Base-by-base conservation (phyloP, 2,329 filamentous ascomycete genomes). In the Raffaelea ambrosiae region DNA sequence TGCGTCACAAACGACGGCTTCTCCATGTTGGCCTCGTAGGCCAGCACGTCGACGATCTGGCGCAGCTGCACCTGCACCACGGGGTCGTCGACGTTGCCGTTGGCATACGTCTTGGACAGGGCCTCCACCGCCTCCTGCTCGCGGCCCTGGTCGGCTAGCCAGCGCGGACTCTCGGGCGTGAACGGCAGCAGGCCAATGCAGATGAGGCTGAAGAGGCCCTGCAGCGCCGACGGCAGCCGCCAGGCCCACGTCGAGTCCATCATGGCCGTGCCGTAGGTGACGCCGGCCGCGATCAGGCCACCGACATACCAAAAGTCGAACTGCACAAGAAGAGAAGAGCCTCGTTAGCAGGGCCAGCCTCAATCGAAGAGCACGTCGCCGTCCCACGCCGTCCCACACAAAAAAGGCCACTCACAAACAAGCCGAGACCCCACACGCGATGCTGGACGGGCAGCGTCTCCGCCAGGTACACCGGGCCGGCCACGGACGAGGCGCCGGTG, bases 91-190 rank as follows among this genome's bases (percentile, higher is more conserved):
- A 18, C 22, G 33, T 50, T 26, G 16, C 47, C 50, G 11, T 50
- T 55, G 5, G 67, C 62, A 35, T 72, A 64, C 33, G 66, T 64
- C 48, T 63, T 59, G 1, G 67, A 64, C 0, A 74, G 59, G 0
- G 67, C 61, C 11, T 57, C 47, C 4, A 62, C 48, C 1, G 61
- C 61, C 26, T 64, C 60, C 2, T 58, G 54, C 22, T 58, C 50
- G 38, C 45, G 44, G 19, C 45, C 49, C 5, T 48, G 42, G 39
- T 48, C 44, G 22, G 44, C 39, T 10, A 51, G 46, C 47, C 49
- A 53, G 5, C 51, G 51, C 1, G 51, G 51, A 2, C 47, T 49
- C 45, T 53, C 51, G 16, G 51, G 51, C 18, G 51, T 38, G 19
- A 53, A 51, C 2, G 47, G 49, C 29, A 54, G 42, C 2, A 51